These are phyloP conservation scores for Agaricus subrufescens DNA, from an alignment of 768 basidiomycete genomes.

Conservation along the genomic window DNA sequence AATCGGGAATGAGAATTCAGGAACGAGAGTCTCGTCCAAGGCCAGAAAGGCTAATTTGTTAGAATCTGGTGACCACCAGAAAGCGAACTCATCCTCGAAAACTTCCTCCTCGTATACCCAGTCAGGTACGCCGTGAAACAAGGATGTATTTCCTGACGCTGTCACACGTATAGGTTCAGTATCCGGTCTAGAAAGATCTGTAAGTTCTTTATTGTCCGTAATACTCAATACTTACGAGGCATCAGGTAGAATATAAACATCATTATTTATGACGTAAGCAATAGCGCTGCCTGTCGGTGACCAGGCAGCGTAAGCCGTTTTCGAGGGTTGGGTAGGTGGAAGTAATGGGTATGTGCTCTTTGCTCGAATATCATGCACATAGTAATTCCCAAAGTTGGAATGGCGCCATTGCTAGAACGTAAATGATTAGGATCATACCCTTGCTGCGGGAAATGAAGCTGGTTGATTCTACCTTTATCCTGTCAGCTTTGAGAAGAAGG, in stretches of 20 bases:
- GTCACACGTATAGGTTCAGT: slow-evolving; percentile 71
- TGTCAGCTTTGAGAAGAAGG: slow-evolving; percentile 74
- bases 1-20: slow-evolving; percentile 82
- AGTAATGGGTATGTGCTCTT: slow-evolving; percentile 68
- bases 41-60: slow-evolving; percentile 75
- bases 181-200: slow-evolving; percentile 21
- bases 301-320: slow-evolving; percentile 81
- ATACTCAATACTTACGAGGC: slow-evolving; percentile 44
- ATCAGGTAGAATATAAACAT: slow-evolving; percentile 78
- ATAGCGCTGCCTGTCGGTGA: slow-evolving; percentile 80
- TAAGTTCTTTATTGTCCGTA: not conserved
- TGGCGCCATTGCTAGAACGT: slow-evolving; percentile 83
- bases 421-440: slow-evolving; percentile 4
- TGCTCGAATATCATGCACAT: slow-evolving; percentile 75
- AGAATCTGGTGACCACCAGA: slow-evolving; percentile 91
- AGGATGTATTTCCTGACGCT: slow-evolving; percentile 68
- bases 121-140: slow-evolving; percentile 94
- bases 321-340: slow-evolving; percentile 63
- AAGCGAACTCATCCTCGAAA: slow-evolving; percentile 61
- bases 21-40: slow-evolving; percentile 86
- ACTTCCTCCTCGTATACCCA: slow-evolving; percentile 99
- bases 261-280: slow-evolving; percentile 83
- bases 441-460: not conserved
- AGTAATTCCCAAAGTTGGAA: slow-evolving; percentile 89
- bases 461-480: slow-evolving; percentile 47